Evolutionary conservation across 176 grass and related monocot genomes (phyloP).

Genomic region (Rhipidocladum racemiflorum): DNA sequence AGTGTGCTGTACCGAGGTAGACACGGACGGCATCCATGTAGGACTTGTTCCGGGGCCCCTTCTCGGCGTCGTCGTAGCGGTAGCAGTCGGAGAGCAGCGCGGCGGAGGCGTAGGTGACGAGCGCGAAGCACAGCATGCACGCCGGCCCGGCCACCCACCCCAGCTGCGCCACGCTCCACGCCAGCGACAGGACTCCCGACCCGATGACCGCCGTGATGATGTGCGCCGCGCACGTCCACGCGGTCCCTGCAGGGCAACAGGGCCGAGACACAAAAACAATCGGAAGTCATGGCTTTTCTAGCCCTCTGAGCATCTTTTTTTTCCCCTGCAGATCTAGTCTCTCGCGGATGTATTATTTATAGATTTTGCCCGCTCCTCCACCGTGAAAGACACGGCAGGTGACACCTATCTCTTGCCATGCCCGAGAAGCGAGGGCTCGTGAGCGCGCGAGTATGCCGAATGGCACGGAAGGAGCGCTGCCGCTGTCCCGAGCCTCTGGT

Average conservation of each 20-base stretch:
- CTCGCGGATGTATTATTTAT: no score
- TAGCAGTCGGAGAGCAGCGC: constrained; percentile 76
- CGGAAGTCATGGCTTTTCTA: no score
- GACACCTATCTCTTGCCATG: no score
- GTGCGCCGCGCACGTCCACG: constrained; percentile 74
- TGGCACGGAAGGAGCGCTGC: no score
- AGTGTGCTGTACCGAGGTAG: constrained; percentile 52
- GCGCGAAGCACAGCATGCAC: constrained; percentile 64
- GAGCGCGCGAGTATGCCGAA: no score
- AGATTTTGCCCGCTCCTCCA: no score
- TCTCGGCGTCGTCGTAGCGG: constrained; percentile 49
- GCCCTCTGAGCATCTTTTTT: no score
- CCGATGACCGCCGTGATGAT: constrained; percentile 96
- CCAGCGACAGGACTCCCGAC: constrained; percentile 85
- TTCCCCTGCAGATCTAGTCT: no score
- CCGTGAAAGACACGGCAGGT: no score
- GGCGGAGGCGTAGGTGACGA: constrained; percentile 84
- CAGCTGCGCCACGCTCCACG: constrained; percentile 83
- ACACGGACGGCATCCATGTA: constrained; percentile 80
- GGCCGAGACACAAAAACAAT: neutral
- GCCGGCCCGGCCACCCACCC: constrained; percentile 68
- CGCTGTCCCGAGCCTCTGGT: no score
- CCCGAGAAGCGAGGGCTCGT: no score
- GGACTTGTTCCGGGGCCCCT: constrained; percentile 57
- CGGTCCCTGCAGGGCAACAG: constrained; percentile 34